A percentile compares a stretch with the other conserved stretches of the same genome.
Conservation (phyloP, 495 filamentous ascomycete genomes). For the Penicillium paradoxum region DNA sequence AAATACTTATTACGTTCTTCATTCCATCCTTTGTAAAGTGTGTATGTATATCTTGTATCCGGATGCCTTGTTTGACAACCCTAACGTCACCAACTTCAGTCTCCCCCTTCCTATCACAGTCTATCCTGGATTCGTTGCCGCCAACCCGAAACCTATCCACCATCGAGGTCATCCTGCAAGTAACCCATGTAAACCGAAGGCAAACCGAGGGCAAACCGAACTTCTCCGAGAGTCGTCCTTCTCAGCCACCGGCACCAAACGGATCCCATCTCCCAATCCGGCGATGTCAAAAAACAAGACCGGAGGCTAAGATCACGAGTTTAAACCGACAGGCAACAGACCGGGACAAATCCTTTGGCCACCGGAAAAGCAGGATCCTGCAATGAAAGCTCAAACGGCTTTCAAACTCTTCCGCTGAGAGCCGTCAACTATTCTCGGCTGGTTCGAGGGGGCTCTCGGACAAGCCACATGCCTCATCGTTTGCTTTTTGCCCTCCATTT, state of each 20-base stretch:
- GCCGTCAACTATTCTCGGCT: not conserved
- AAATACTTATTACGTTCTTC: not conserved
- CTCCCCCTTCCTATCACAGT: too few relatives aligned
- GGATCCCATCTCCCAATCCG: slow-evolving; percentile 5
- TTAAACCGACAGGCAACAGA: not conserved
- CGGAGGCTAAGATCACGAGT: not conserved
- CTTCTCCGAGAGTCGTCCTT: not conserved
- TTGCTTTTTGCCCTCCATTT: not conserved
- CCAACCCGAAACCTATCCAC: too few relatives aligned
- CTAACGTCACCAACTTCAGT: too few relatives aligned
- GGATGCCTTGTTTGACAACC: too few relatives aligned
- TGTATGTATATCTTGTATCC: not conserved
- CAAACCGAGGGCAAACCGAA: not conserved
- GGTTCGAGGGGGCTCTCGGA: not conserved
- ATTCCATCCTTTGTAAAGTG: not conserved
- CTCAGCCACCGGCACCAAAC: not conserved
- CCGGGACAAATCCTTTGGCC: not conserved
- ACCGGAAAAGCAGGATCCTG: not conserved
- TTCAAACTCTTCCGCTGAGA: not conserved
- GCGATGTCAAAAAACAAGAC: slow-evolving; percentile 1
- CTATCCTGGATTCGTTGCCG: too few relatives aligned
- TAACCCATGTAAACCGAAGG: not conserved
- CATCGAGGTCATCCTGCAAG: not conserved
- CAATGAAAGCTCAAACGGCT: not conserved
- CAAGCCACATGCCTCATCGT: slow-evolving; percentile 3